Evolutionary conservation across 2,329 filamentous ascomycete species (phyloP).

Genomic region (Talaromyces sp.): DNA sequence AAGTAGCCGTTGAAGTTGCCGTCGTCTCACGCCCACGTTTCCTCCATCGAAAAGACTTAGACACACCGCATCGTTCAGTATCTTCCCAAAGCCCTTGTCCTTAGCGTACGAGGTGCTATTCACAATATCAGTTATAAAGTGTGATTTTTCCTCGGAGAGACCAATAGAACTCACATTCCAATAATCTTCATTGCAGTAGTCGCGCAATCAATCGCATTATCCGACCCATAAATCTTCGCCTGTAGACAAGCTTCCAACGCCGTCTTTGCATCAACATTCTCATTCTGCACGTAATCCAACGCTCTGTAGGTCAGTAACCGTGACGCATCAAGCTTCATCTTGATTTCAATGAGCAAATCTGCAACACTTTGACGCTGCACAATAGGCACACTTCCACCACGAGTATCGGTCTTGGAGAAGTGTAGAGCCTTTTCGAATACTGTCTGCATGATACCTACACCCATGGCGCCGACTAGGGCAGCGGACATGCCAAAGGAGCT

Average conservation of each 20-base stretch:
- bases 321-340: constrained; percentile 53
- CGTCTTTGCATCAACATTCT: constrained; percentile 32
- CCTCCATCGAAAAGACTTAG: constrained; percentile 56
- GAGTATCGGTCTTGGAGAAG: constrained; percentile 51
- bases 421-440: constrained; percentile 53
- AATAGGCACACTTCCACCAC: constrained; percentile 48
- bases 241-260: constrained; percentile 50
- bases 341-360: constrained; percentile 54
- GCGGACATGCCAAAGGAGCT: constrained; percentile 44
- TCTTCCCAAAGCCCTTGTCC: constrained; percentile 44
- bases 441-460: constrained; percentile 54
- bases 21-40: constrained; percentile 54
- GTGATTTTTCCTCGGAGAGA: not conserved
- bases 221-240: constrained; percentile 55
- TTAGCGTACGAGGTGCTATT: constrained; percentile 43
- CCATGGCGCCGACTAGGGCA: constrained; percentile 54
- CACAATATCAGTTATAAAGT: not conserved
- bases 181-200: constrained; percentile 54
- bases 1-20: constrained; percentile 42
- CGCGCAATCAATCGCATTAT: constrained; percentile 50
- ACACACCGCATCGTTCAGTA: constrained; percentile 49
- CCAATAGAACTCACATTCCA: constrained; percentile 40
- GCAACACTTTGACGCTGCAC: constrained; percentile 53
- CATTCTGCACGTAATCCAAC: constrained; percentile 24
- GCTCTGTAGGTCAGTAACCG: constrained; percentile 38